Evolutionary conservation across 768 basidiomycete species (phyloP), one percentile per base, ranked within the genome.

Genomic region (Suillus fuscotomentosus): DNA sequence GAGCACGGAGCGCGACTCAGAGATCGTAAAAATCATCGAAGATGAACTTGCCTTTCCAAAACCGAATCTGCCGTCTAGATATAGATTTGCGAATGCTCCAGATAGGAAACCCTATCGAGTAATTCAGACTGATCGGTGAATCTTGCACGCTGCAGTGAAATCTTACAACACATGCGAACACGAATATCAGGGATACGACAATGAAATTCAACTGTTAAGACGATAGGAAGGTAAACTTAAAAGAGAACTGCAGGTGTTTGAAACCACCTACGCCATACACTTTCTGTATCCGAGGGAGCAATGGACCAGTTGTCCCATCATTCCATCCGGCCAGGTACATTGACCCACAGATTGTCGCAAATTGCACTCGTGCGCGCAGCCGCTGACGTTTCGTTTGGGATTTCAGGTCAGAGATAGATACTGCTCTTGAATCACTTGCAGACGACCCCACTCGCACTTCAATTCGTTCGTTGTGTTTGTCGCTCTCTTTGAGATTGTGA

Each of bases 241-340:
- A 22, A 31, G 9, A 41, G 15, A 4, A 42, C 15, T 27, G 59
- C 0, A 20, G 38, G 47, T 14, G 13, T 36, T 34, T 22, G 5
- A 39, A 17, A 41, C 5, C 8, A 57, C 75, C 22, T 68, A 83
- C 84, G 68, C 79, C 77, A 70, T 84, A 84, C 71, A 84, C 82
- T 8, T 75, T 73, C 72, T 90, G 91, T 56, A 94, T 87, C 11
- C 86, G 81, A 1, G 90, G 92, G 5, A 94, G 75, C 22, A 95
- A 75, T 1, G 92, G 91, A 2, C 92, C 92, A 15, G 85, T 84
- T 0, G 87, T 83, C 14, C 87, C 88, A 73, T 92, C 92, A 69
- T 89, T 91, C 91, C 91, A 94, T 17, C 92, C 92, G 15, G 82
- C 82, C 5, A 91, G 75, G 64, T 88, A 87, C 55, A 89, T 60